Evolutionary conservation across 352 stramenopile genomes (phyloP), one percentile per base, ranked within the genome.

Genomic region (Labyrinthula sp.): DNA sequence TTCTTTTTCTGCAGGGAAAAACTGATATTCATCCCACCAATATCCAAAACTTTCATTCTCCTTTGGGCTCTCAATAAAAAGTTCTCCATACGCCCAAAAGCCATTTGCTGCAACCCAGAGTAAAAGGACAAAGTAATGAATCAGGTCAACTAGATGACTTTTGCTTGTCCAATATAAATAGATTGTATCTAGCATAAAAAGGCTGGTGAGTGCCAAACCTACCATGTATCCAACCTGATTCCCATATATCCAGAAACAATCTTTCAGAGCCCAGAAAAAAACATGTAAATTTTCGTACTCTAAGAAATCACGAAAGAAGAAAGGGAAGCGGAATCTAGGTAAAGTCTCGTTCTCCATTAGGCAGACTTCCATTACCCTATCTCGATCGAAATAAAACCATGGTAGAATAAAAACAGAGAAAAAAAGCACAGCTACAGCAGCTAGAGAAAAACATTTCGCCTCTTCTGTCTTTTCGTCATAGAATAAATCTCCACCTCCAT

Each of bases 31-130:
- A n/a, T n/a, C n/a, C n/a, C n/a, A n/a, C n/a, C n/a, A n/a, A n/a
- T n/a, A n/a, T n/a, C n/a, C n/a, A n/a, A n/a, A n/a, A n/a, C n/a
- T n/a, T n/a, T n/a, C n/a, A n/a, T n/a, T n/a, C n/a, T n/a, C n/a
- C n/a, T n/a, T n/a, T n/a, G n/a, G n/a, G n/a, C n/a, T n/a, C 28
- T 33, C 28, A 15, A 33, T 12, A 33, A 33, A 33, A 15, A 33
- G 28, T 15, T 33, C 28, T 33, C 28, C 28, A 33, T 33, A 33
- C 12, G 28, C 28, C 28, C 28, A 33, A 15, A 33, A 12, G 12
- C 28, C 28, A 15, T 33, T 33, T 33, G 28, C 28, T 12, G 12
- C 28, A 12, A 33, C 28, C 28, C 28, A 33, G 28, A 33, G 28
- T 15, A 33, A 33, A 33, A 33, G 12, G 28, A 33, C 28, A 33